Conservation (phyloP, 495 filamentous ascomycete genomes). For the Aspergillus coremiiformis region DNA sequence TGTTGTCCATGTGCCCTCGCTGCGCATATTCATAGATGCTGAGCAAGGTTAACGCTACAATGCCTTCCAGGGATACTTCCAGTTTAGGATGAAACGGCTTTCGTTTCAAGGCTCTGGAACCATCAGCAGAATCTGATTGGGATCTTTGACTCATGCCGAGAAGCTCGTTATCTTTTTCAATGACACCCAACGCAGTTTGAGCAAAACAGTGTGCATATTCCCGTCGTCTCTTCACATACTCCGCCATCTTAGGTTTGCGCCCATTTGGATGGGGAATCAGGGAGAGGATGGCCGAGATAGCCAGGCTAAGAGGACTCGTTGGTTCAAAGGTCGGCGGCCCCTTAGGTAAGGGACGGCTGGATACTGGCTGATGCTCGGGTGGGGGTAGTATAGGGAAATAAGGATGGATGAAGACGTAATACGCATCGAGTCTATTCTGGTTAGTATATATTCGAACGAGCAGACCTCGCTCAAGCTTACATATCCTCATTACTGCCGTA, state of each 20-base stretch:
- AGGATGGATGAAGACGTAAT: constrained; percentile 45
- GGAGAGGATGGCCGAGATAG: constrained; percentile 40
- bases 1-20: constrained; percentile 43
- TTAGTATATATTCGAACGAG: not conserved
- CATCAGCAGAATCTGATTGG: constrained; percentile 29
- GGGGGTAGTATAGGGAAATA: constrained; percentile 45
- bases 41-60: constrained; percentile 40
- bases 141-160: constrained; percentile 33
- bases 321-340: constrained; percentile 21
- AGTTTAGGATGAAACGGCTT: constrained; percentile 38
- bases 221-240: constrained; percentile 35
- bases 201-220: constrained; percentile 41
- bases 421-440: constrained; percentile 36
- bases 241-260: constrained; percentile 22
- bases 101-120: constrained; percentile 21
- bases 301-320: constrained; percentile 34
- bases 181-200: constrained; percentile 35
- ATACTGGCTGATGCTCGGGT: constrained; percentile 23
- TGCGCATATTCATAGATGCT: constrained; percentile 47
- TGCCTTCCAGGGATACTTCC: constrained; percentile 36
- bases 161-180: constrained; percentile 40
- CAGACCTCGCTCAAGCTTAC: constrained; percentile 6
- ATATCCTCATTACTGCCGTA: constrained; percentile 20
- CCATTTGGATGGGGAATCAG: constrained; percentile 40
- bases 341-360: constrained; percentile 26